These are phyloP conservation scores for Penicillium sp. DNA, from an alignment of 2,329 filamentous ascomycete species.

Conservation along the genomic window DNA sequence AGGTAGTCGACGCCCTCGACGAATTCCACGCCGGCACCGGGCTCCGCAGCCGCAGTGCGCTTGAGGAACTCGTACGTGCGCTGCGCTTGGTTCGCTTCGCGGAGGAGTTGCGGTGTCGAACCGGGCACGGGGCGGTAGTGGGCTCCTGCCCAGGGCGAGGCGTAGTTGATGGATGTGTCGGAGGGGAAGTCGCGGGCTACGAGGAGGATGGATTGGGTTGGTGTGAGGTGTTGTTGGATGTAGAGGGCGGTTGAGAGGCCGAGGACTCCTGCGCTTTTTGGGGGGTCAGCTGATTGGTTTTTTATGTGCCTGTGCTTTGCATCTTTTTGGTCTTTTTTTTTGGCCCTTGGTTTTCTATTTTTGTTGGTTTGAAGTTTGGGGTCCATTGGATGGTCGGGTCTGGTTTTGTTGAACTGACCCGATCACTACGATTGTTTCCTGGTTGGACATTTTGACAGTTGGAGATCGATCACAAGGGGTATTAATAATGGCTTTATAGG, in stretches of 20 bases:
- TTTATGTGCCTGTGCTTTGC: neutral
- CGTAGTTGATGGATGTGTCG: constrained; percentile 43
- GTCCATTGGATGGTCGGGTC: neutral
- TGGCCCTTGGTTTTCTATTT: too few relatives aligned
- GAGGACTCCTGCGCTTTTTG: constrained; percentile 39
- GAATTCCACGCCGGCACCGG: constrained; percentile 38
- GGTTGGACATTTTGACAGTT: constrained; percentile 25
- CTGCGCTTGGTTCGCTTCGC: constrained; percentile 38
- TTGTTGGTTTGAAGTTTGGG: too few relatives aligned
- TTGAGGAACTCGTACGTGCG: constrained; percentile 42
- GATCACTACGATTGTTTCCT: constrained; percentile 38
- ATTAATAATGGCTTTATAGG: neutral
- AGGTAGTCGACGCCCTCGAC: constrained; percentile 44
- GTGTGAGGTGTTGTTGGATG: constrained; percentile 31
- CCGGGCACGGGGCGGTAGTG: constrained; percentile 48
- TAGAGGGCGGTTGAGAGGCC: constrained; percentile 38
- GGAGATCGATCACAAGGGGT: neutral
- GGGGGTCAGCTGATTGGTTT: constrained; percentile 3
- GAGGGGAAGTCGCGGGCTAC: constrained; percentile 42
- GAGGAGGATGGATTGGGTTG: constrained; percentile 36
- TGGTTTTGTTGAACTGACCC: constrained; percentile 26
- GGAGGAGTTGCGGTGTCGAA: constrained; percentile 33
- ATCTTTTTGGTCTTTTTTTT: too few relatives aligned
- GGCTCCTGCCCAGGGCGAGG: constrained; percentile 47
- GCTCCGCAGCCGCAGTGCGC: constrained; percentile 31